Evolutionary conservation across 441 rosid genomes (phyloP).

Genomic region (Mallotus japonicus): DNA sequence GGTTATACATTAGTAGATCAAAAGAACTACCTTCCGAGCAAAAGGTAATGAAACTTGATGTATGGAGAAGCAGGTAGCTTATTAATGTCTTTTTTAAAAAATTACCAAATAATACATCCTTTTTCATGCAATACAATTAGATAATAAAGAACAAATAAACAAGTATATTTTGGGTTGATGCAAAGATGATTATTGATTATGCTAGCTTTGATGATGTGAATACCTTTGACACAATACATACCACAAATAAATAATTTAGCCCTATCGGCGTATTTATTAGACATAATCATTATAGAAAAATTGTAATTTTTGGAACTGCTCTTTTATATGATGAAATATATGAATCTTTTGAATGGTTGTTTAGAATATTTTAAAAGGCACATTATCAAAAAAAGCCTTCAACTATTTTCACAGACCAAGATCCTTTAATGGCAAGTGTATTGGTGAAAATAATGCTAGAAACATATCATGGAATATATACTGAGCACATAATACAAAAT

Average conservation of each 20-base stretch:
- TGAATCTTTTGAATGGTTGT: background rate
- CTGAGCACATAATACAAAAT: conserved; percentile 1
- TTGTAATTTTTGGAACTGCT: background rate
- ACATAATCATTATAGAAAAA: conserved; percentile 1
- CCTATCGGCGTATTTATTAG: conserved; percentile 7
- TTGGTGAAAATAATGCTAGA: background rate
- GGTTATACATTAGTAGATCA: background rate
- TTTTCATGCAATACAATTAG: background rate
- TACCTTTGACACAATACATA: conserved; percentile 5
- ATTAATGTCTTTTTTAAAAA: background rate
- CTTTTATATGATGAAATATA: conserved; percentile 5
- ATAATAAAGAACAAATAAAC: background rate
- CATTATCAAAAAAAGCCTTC: background rate
- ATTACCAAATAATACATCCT: background rate
- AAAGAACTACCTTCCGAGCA: background rate
- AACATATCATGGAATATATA: background rate
- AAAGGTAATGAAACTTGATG: background rate
- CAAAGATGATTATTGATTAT: background rate
- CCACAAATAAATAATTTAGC: conserved; percentile 3
- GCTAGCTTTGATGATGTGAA: background rate
- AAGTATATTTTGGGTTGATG: conserved; percentile 5
- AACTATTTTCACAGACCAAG: background rate
- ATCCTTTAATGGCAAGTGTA: background rate
- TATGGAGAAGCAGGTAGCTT: background rate
- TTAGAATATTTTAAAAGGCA: background rate